These are phyloP conservation scores for Cicer yamashitae DNA, from an alignment of 306 rosid genomes.

Conservation along the genomic window DNA sequence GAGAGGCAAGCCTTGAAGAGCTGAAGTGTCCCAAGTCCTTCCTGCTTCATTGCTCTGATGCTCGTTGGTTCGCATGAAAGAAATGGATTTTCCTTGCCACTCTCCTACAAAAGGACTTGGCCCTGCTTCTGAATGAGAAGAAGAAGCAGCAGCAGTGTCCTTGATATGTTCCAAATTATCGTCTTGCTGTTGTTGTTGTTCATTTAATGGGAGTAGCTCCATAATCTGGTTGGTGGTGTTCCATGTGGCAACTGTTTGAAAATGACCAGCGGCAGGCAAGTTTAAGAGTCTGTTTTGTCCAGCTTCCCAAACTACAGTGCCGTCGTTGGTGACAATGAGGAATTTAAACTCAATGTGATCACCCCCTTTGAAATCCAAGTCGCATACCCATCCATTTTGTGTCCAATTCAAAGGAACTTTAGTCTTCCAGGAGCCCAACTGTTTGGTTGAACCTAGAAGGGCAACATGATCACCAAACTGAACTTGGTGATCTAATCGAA, in stretches of 20 bases:
- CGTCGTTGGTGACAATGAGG: conserved; percentile 49
- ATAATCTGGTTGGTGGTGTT: conserved; percentile 55
- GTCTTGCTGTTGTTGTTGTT: neutral
- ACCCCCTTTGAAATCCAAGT: conserved; percentile 56
- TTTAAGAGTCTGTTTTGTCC: conserved; percentile 72
- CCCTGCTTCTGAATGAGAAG: conserved; percentile 44
- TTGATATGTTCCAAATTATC: too few species aligned
- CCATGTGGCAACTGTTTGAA: conserved; percentile 71
- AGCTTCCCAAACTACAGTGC: conserved; percentile 69
- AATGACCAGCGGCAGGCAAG: conserved; percentile 63
- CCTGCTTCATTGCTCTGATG: conserved; percentile 59
- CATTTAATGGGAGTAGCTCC: conserved; percentile 54
- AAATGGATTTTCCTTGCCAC: conserved; percentile 79
- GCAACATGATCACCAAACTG: conserved; percentile 77
- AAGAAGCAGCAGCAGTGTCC: conserved; percentile 14
- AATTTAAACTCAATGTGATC: conserved; percentile 70
- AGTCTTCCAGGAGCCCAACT: conserved; percentile 84
- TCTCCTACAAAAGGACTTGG: conserved; percentile 89
- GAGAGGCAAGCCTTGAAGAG: conserved; percentile 76
- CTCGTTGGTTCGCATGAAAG: conserved; percentile 81
- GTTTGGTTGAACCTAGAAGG: conserved; percentile 74
- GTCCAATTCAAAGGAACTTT: conserved; percentile 73
- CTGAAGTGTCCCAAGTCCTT: conserved; percentile 74
- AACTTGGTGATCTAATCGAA: conserved; percentile 83
- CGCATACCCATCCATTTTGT: conserved; percentile 77